Percentiles rank a stretch among this genome's conserved stretches.
Evolutionary conservation across 163 green algal genomes (phyloP).

Genomic region (Chlorella variabilis): DNA sequence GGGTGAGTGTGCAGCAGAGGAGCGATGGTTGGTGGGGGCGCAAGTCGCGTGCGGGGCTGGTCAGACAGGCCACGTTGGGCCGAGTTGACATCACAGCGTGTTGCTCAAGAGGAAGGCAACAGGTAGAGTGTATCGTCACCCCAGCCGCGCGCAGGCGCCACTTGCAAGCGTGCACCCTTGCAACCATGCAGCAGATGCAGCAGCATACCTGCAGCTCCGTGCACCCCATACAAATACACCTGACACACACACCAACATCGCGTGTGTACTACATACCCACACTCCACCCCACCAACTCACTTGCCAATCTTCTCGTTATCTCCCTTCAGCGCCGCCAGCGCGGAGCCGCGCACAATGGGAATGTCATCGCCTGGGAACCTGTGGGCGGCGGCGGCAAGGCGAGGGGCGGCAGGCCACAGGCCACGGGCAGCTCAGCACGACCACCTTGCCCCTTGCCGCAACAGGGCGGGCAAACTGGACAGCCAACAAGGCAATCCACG

Average conservation of each 20-base stretch:
- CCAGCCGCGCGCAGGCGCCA: background rate
- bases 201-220: too few species aligned
- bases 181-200: too few species aligned
- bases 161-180: background rate
- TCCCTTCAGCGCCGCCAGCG: constrained; percentile 93
- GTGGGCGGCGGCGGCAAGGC: background rate
- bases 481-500: too few species aligned
- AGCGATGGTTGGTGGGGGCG: too few species aligned
- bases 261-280: too few species aligned
- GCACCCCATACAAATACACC: too few species aligned
- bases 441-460: too few species aligned
- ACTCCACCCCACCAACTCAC: constrained; percentile 26
- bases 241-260: too few species aligned
- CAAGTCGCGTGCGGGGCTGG: too few species aligned
- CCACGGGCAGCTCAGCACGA: background rate
- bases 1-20: too few species aligned
- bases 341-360: constrained; percentile 92
- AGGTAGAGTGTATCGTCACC: constrained; percentile 31
- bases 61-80: constrained; percentile 1
- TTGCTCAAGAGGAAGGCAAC: constrained; percentile 43
- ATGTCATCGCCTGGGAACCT: constrained; percentile 93
- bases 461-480: too few species aligned
- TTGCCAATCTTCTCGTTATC: constrained; percentile 79
- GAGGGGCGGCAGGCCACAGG: background rate
- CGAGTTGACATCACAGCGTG: background rate